These are phyloP conservation scores for Apiotrichum sp. DNA, from an alignment of 1,284 basidiomycete species.

Conservation along the genomic window DNA sequence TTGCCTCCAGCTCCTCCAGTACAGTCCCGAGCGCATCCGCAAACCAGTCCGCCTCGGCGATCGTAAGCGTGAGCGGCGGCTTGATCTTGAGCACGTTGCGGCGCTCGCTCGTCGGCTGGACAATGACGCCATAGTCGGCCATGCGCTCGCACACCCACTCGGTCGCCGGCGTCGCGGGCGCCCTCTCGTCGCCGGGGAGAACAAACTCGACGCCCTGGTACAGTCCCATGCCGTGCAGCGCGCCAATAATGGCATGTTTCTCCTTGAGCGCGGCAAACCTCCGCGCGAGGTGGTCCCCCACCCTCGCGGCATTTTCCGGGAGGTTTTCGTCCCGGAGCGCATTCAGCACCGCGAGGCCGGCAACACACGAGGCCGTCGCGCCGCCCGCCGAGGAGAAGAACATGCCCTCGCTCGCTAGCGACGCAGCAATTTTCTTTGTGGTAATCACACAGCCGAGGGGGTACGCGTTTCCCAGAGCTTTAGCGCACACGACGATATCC, in stretches of 20 bases:
- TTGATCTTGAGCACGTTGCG: conserved; percentile 18
- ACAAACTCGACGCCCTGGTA: conserved; percentile 17
- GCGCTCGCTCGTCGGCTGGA: conserved; percentile 12
- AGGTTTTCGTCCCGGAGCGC: conserved; percentile 8
- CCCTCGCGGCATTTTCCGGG: conserved; percentile 4
- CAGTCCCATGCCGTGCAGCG: conserved; percentile 9
- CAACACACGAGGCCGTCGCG: conserved; percentile 18
- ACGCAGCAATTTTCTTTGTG: conserved; percentile 7
- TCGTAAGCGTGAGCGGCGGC: conserved; percentile 12
- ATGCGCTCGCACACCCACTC: conserved; percentile 15
- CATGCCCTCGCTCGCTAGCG: conserved; percentile 10
- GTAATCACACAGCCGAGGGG: conserved; percentile 11
- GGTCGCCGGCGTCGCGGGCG: conserved; percentile 4
- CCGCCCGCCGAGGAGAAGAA: conserved; percentile 21
- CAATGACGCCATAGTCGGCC: conserved; percentile 10
- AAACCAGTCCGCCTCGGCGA: conserved; percentile 7
- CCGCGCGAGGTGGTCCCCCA: conserved; percentile 1
- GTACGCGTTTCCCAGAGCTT: conserved; percentile 10
- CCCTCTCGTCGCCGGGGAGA: not conserved
- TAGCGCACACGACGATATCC: conserved; percentile 10
- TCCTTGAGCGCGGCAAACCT: not conserved
- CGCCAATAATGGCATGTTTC: not conserved
- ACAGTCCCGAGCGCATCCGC: conserved; percentile 5
- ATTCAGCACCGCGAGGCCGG: conserved; percentile 10
- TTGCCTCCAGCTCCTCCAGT: conserved; percentile 3